Evolutionary conservation across 495 filamentous ascomycete genomes (phyloP).

Genomic region (Penicillium steckii): DNA sequence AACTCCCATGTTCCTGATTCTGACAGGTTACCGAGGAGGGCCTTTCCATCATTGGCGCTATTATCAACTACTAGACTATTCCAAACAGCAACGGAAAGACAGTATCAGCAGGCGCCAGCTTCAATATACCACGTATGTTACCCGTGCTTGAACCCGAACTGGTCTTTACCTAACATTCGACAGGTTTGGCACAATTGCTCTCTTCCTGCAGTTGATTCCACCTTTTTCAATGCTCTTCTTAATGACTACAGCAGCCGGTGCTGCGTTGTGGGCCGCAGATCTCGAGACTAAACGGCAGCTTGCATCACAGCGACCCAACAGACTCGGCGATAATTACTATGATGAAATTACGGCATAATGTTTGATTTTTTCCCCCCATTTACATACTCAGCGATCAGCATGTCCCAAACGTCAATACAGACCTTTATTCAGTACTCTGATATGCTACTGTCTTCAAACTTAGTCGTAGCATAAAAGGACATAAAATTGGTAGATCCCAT

Average conservation of each 20-base stretch:
- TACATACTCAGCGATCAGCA: neutral
- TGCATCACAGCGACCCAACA: constrained; percentile 22
- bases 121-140: constrained; percentile 62
- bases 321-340: constrained; percentile 32
- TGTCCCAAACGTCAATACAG: too few relatives aligned
- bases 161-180: neutral
- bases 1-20: constrained; percentile 59
- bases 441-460: neutral
- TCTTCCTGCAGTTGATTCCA: constrained; percentile 62
- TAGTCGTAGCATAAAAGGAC: neutral
- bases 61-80: constrained; percentile 56
- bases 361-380: constrained; percentile 7
- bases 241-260: constrained; percentile 61
- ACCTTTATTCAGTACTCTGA: neutral
- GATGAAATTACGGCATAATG: constrained; percentile 28
- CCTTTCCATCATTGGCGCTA: constrained; percentile 69
- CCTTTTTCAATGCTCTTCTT: constrained; percentile 66
- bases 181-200: constrained; percentile 61
- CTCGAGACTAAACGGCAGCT: constrained; percentile 50
- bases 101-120: constrained; percentile 50
- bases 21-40: constrained; percentile 63
- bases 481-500: neutral
- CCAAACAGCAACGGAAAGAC: constrained; percentile 56
- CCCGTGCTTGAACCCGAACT: neutral
- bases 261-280: constrained; percentile 61